These are phyloP conservation scores for Batrachochytrium dendrobatidis DNA, from an alignment of 371 early-diverging fungal species.

Conservation along the genomic window DNA sequence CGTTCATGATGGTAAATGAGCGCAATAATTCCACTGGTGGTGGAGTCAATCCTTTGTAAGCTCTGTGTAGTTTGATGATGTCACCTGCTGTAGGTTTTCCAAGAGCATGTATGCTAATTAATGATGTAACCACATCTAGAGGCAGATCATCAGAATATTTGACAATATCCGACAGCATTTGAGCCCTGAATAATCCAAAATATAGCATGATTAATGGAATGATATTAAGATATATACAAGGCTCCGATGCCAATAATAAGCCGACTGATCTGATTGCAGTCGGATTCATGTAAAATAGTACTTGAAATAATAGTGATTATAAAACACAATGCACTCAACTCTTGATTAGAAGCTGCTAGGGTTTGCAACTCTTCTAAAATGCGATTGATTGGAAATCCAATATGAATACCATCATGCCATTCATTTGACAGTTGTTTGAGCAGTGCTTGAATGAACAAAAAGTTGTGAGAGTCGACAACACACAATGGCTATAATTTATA, in stretches of 20 bases:
- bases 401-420: not conserved
- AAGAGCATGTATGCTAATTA: conserved; percentile 6
- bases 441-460: not conserved
- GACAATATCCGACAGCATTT: not conserved
- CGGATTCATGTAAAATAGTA: too few species aligned
- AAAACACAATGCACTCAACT: not conserved
- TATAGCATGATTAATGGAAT: too few species aligned
- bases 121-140: not conserved
- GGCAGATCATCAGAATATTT: not conserved
- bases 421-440: not conserved
- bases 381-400: not conserved
- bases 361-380: not conserved
- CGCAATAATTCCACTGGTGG: conserved; percentile 6
- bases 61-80: conserved; percentile 13
- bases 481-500: too few species aligned
- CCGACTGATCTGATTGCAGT: too few species aligned
- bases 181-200: too few species aligned
- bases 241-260: too few species aligned
- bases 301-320: not conserved
- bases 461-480: not conserved
- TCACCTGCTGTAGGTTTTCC: conserved; percentile 11
- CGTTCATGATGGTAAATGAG: conserved; percentile 6
- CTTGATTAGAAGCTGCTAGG: not conserved
- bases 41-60: not conserved
- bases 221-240: too few species aligned